A percentile compares a stretch with the other conserved stretches of the same genome.
Evolutionary conservation across 352 stramenopile genomes (phyloP).

Genomic region (Globisporangium perplexum): DNA sequence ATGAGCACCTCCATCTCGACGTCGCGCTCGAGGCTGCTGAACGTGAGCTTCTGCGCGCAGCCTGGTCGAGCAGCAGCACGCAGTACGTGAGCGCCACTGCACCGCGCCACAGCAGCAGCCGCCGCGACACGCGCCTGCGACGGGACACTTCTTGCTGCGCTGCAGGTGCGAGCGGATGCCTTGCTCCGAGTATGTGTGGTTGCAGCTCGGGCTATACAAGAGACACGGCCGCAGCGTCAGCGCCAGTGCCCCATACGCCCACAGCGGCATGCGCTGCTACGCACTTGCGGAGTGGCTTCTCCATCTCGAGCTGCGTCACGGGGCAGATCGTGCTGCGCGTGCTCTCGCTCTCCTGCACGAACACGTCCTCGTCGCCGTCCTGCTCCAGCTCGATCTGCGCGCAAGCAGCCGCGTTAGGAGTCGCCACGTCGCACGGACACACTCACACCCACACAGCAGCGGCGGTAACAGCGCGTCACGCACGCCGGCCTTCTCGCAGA

Average conservation of each 20-base stretch:
- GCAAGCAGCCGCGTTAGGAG: neutral
- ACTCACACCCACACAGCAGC: neutral
- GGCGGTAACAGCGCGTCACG: neutral
- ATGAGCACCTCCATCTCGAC: slow-evolving; percentile 86
- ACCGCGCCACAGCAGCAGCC: too few species aligned
- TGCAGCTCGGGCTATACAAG: slow-evolving; percentile 48
- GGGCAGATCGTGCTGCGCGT: slow-evolving; percentile 65
- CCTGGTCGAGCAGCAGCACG: slow-evolving; percentile 25
- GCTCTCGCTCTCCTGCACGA: slow-evolving; percentile 80
- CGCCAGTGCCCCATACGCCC: neutral
- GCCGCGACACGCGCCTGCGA: slow-evolving; percentile 39
- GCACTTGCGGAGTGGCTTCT: slow-evolving; percentile 71
- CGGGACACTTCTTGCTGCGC: slow-evolving; percentile 68
- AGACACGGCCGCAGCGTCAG: neutral
- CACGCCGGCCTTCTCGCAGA: slow-evolving; percentile 71
- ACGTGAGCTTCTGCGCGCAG: slow-evolving; percentile 54
- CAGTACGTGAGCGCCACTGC: neutral
- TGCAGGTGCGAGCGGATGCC: slow-evolving; percentile 70
- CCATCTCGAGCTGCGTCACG: slow-evolving; percentile 79
- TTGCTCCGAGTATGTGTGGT: slow-evolving; percentile 77
- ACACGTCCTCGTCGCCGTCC: slow-evolving; percentile 70
- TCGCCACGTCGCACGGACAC: neutral
- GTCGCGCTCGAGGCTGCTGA: slow-evolving; percentile 66
- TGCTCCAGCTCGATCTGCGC: slow-evolving; percentile 64
- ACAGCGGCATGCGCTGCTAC: too few species aligned